Evolutionary conservation across 805 yeast genomes (phyloP), one percentile per base, ranked within the genome.

Genomic region (Teunomyces stri): DNA sequence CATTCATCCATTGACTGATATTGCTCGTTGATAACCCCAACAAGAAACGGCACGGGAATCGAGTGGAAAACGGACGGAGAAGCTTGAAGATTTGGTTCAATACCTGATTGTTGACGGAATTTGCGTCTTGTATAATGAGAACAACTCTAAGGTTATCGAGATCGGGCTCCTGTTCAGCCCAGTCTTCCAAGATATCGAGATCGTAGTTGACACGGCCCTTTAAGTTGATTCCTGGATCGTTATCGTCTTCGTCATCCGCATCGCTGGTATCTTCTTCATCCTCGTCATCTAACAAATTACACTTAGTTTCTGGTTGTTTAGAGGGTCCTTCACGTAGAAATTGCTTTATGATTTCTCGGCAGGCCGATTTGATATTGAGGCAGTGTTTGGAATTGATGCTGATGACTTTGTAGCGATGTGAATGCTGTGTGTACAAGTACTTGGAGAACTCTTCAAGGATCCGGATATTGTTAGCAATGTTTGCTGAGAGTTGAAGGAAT

Each of bases 391-490:
- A 63, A 42, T 55, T 64, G 41, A 72, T 52, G 30, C 55, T 54
- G 13, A 69, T 59, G 15, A 66, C 46, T 35, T 59, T 60, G 12
- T 60, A 47, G 25, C 53, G 51, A 46, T 37, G 5, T 31, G 43
- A 18, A 11, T 38, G 25, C 25, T 30, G 25, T 43, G 41, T 35
- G 2, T 22, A 16, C 21, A 64, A 46, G 43, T 55, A 57, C 11
- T 47, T 34, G 18, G 61, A 57, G 45, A 72, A 66, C 39, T 70
- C 74, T n/a, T 67, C 58, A 21, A 72, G 52, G 10, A 70, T 65
- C 20, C 76, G 57, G 36, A 61, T 52, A 52, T 72, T 72, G 51
- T 71, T 72, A 30, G 75, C 74, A 9, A 66, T 66, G 51, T 72
- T 71, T 12, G 75, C 64, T 25, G 72, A 66, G 43, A 72, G 54